Conservation (phyloP, 495 filamentous ascomycete genomes). For the Saxophila tyrrhenica region DNA sequence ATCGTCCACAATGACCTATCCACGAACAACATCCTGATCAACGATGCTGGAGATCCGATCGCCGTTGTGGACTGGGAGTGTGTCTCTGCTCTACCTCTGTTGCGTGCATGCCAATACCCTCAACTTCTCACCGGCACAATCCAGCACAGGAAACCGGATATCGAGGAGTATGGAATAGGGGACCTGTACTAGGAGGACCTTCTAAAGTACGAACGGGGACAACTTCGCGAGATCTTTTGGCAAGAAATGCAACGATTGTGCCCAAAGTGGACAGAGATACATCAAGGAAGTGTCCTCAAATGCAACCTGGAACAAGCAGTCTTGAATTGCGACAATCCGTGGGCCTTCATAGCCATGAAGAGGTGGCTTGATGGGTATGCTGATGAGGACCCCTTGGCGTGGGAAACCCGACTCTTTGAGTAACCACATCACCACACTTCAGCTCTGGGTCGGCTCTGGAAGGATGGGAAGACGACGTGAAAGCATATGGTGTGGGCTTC, state of each 20-base stretch:
- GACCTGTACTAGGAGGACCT: not conserved
- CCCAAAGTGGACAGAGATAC: not conserved
- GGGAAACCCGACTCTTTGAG: too few relatives aligned
- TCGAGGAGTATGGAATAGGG: not conserved
- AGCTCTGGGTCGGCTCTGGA: too few relatives aligned
- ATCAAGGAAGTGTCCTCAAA: not conserved
- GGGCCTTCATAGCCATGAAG: too few relatives aligned
- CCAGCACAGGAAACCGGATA: not conserved
- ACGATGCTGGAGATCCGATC: not conserved
- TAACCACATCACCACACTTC: too few relatives aligned
- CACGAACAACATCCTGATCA: not conserved
- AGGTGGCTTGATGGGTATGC: too few relatives aligned
- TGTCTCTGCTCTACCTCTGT: not conserved
- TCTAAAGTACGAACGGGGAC: not conserved
- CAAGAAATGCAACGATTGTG: not conserved
- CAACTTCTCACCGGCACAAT: not conserved
- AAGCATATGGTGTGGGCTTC: too few relatives aligned
- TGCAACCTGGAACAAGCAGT: not conserved
- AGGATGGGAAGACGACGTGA: too few relatives aligned
- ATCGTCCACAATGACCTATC: not conserved
- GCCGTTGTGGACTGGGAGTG: not conserved
- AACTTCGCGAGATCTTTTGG: not conserved
- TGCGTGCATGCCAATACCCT: not conserved
- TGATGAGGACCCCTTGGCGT: too few relatives aligned
- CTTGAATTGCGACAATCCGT: not conserved